A percentile compares a stretch with the other conserved stretches of the same genome.
Evolutionary conservation across 495 filamentous ascomycete genomes (phyloP).

Genomic region (Cercophora scortea): DNA sequence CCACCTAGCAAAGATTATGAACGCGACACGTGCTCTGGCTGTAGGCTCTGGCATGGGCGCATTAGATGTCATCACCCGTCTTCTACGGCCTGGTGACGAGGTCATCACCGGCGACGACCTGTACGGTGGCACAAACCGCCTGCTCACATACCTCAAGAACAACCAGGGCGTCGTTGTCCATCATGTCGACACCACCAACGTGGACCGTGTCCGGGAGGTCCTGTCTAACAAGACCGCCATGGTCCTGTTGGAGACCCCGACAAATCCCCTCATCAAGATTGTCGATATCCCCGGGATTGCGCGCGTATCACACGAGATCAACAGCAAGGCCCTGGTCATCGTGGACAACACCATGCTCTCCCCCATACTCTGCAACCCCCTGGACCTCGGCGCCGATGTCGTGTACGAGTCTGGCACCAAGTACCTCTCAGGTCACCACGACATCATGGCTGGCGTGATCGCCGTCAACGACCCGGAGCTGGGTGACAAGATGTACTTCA

Average conservation of each 20-base stretch:
- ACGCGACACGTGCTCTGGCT: slow-evolving; percentile 79
- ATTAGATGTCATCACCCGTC: slow-evolving; percentile 90
- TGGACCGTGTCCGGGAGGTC: slow-evolving; percentile 57
- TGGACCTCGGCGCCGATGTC: slow-evolving; percentile 90
- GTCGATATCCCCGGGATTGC: slow-evolving; percentile 81
- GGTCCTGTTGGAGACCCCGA: slow-evolving; percentile 94
- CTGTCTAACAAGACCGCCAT: slow-evolving; percentile 78
- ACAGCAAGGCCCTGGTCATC: slow-evolving; percentile 72
- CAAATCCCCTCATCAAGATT: slow-evolving; percentile 97
- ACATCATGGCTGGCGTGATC: slow-evolving; percentile 96
- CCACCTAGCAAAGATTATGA: slow-evolving; percentile 98
- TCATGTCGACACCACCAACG: slow-evolving; percentile 86
- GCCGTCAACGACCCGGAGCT: slow-evolving; percentile 74
- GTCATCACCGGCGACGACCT: slow-evolving; percentile 95
- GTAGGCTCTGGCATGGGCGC: slow-evolving; percentile 97
- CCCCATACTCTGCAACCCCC: slow-evolving; percentile 81
- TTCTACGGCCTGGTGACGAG: slow-evolving; percentile 89
- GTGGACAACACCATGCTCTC: slow-evolving; percentile 99
- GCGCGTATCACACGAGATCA: slow-evolving; percentile 63
- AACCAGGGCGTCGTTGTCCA: slow-evolving; percentile 86
- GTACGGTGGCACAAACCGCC: slow-evolving; percentile 90
- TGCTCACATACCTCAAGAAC: slow-evolving; percentile 83
- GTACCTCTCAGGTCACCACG: slow-evolving; percentile 95
- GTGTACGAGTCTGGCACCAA: slow-evolving; percentile 97
- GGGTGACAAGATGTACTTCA: slow-evolving; percentile 88